Conservation (phyloP, 2,329 filamentous ascomycete genomes). For the Ophiocordyceps camponoti-saundersi region DNA sequence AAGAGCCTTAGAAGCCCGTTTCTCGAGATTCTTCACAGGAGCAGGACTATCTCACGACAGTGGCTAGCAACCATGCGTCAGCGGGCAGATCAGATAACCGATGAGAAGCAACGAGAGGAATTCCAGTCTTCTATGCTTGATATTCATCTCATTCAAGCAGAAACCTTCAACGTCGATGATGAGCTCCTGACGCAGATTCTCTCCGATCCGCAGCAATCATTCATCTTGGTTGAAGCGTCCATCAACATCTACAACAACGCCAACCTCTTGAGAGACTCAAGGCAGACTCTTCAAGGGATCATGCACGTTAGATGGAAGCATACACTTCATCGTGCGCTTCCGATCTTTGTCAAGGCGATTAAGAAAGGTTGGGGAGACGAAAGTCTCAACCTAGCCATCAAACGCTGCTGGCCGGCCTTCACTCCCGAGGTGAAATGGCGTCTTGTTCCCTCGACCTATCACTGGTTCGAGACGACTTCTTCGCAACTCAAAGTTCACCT, state of each 20-base stretch:
- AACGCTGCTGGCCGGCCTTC: slow-evolving; percentile 6
- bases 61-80: neutral
- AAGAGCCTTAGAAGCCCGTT: neutral
- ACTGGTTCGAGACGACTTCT: slow-evolving; percentile 1
- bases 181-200: neutral
- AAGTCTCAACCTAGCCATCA: slow-evolving; percentile 5
- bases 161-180: neutral
- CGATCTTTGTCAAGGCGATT: neutral
- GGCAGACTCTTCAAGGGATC: neutral
- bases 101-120: neutral
- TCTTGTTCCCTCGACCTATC: neutral
- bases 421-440: neutral
- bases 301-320: slow-evolving; percentile 3
- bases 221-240: neutral
- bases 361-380: neutral
- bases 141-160: neutral
- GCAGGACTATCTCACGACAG: neutral
- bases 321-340: slow-evolving; percentile 3
- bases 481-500: slow-evolving; percentile 18
- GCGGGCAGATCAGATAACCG: neutral
- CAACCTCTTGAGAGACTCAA: neutral
- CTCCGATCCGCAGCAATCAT: neutral
- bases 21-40: neutral
- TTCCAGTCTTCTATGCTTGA: neutral
- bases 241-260: neutral